A percentile compares a stretch with the other conserved stretches of the same genome.
phyloP scores from a whole-genome alignment of 495 filamentous ascomycete species.

The Penicillium bialowiezense region DNA sequence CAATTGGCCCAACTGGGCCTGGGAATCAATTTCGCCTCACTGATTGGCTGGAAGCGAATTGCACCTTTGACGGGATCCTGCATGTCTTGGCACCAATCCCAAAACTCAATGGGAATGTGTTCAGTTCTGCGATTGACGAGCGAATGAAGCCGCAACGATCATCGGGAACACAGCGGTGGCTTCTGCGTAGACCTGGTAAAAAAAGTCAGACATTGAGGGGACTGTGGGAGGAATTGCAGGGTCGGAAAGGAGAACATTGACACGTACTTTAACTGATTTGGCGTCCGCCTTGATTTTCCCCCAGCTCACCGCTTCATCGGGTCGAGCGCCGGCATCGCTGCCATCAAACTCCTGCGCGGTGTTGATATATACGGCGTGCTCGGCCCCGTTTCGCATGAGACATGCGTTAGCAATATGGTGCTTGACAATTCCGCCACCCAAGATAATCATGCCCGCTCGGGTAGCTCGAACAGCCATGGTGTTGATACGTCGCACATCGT shows the following conservation, averaged over 20 bases:
- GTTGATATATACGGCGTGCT: slow-evolving; percentile 95
- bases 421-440: slow-evolving; percentile 91
- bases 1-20: too few species aligned
- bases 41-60: slow-evolving; percentile 1
- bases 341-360: slow-evolving; percentile 97
- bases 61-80: slow-evolving; percentile 11
- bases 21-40: too few species aligned
- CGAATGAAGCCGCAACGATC: slow-evolving; percentile 94
- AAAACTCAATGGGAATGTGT: not conserved
- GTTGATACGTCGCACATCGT: slow-evolving; percentile 87
- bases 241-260: not conserved
- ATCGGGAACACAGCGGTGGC: slow-evolving; percentile 90
- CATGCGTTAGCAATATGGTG: slow-evolving; percentile 98
- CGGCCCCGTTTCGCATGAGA: slow-evolving; percentile 94
- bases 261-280: slow-evolving; percentile 75
- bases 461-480: slow-evolving; percentile 81
- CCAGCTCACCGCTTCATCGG: slow-evolving; percentile 97
- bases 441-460: slow-evolving; percentile 85
- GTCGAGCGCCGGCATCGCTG: slow-evolving; percentile 90
- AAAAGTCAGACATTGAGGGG: not conserved
- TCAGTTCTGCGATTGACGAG: slow-evolving; percentile 30
- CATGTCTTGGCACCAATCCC: slow-evolving; percentile 9
- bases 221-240: too few species aligned
- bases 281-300: slow-evolving; percentile 91
- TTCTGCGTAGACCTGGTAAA: slow-evolving; percentile 73